Base-by-base conservation (phyloP, 108 stramenopile genomes). In the Ochromonas danica region DNA sequence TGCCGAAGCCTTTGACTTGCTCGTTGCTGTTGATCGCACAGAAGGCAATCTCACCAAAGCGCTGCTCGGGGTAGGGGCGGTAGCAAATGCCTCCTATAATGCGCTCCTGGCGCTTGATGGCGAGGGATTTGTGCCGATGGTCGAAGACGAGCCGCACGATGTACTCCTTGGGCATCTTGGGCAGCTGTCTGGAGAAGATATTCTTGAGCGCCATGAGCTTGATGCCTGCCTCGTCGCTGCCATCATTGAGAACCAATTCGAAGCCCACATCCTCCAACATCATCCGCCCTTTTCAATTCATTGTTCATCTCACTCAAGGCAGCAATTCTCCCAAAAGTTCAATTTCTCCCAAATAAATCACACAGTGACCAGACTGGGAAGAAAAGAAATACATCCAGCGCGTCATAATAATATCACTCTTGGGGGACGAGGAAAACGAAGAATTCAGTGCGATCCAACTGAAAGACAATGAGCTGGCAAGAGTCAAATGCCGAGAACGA, bases 101-200 rank as follows among this genome's bases (percentile, higher is more conserved):
- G 80, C 89, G 89, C 31, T 92, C 93, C 62, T 43, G 61, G 63
- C 89, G 90, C 1, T 94, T 77, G 39, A 96, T 87, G 0, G 93
- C 94, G 42, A 99, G 74, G 22, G 93, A 90, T 39, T 85, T 85
- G 83, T 99, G 98, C 31, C 92, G 88, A 6, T 90, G 91, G 80
- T 99, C 98, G 80, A 99, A 94, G 28, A 99, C 96, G 41, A 99
- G 89, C 0, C 97, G 89, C 14, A 95, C 95, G 83, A 99, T 99
- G 86, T 98, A 97, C 63, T 89, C 91, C 71, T 87, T 86, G 31
- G 96, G 97, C 97, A 98, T 98, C 88, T 97, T 99, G 65, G 98
- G 98, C 10, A 99, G 88, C 80, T 99, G 97, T 82, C 90, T 87
- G n/a, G 92, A 82, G 81, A 99, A 97, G 31, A 99, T 91, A 30